Evolutionary conservation across 2,329 filamentous ascomycete species (phyloP).

Genomic region (Rhexocercosporidium sp.): DNA sequence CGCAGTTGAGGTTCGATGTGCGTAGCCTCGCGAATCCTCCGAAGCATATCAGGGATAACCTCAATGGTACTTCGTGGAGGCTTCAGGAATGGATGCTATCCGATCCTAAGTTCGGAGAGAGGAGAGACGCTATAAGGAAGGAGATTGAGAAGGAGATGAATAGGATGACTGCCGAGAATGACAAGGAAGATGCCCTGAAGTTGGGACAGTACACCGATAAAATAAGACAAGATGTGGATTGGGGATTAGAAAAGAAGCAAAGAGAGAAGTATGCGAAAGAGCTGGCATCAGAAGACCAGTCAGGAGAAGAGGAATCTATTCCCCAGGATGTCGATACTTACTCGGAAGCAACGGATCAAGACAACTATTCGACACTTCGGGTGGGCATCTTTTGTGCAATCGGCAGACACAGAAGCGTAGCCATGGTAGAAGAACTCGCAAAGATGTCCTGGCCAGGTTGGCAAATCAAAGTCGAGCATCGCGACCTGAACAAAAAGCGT

Average conservation of each 20-base stretch:
- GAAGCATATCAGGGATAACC: constrained; percentile 29
- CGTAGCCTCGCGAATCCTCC: constrained; percentile 30
- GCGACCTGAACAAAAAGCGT: constrained; percentile 27
- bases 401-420: constrained; percentile 33
- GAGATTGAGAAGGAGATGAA: constrained; percentile 21
- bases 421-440: constrained; percentile 29
- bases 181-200: constrained; percentile 8
- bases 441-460: constrained; percentile 30
- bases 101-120: constrained; percentile 20
- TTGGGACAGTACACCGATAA: neutral
- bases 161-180: constrained; percentile 6
- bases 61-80: constrained; percentile 26
- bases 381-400: constrained; percentile 30
- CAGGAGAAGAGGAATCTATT: neutral
- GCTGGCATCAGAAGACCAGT: neutral
- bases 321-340: neutral
- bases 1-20: constrained; percentile 27
- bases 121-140: constrained; percentile 22
- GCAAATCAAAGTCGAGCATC: constrained; percentile 27
- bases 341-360: constrained; percentile 1
- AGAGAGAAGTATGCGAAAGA: neutral
- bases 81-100: constrained; percentile 29
- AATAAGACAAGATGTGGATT: neutral
- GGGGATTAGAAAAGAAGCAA: neutral
- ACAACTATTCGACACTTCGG: constrained; percentile 1